These are phyloP conservation scores for Lindgomyces ingoldianus DNA, from an alignment of 495 filamentous ascomycete genomes.

Conservation along the genomic window DNA sequence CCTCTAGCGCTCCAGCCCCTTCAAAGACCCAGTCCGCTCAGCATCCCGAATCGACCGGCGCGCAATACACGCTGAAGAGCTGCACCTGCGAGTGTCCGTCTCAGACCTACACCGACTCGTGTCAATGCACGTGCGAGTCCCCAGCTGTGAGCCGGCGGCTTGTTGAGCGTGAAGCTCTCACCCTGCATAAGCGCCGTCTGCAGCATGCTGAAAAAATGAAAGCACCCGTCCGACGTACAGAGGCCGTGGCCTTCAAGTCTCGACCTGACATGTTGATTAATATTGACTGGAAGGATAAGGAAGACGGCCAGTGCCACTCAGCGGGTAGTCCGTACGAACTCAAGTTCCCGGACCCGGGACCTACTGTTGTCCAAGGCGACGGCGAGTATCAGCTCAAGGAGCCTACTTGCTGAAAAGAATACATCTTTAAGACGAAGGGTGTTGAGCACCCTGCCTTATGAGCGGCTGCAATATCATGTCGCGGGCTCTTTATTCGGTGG, in stretches of 20 bases:
- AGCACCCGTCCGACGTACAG: slow-evolving; percentile 5
- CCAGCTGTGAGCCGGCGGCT: slow-evolving; percentile 20
- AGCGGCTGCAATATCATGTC: background rate
- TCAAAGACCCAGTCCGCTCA: background rate
- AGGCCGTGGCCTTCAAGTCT: slow-evolving; percentile 7
- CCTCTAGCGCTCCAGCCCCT: background rate
- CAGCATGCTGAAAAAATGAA: slow-evolving; percentile 7
- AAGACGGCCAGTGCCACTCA: slow-evolving; percentile 7
- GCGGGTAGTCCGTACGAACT: slow-evolving; percentile 32
- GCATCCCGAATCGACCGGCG: slow-evolving; percentile 2
- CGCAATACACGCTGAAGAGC: slow-evolving; percentile 23
- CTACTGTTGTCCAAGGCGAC: slow-evolving; percentile 45
- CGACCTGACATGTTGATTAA: slow-evolving; percentile 26
- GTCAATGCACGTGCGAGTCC: slow-evolving; percentile 28
- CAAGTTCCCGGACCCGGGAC: slow-evolving; percentile 44
- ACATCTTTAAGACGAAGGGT: background rate
- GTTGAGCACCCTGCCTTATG: background rate
- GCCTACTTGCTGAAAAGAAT: slow-evolving; percentile 3
- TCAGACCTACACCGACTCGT: slow-evolving; percentile 2
- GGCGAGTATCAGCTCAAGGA: slow-evolving; percentile 33
- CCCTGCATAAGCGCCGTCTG: slow-evolving; percentile 15
- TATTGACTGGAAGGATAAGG: slow-evolving; percentile 10
- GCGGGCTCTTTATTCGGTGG: background rate
- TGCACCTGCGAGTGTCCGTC: slow-evolving; percentile 32
- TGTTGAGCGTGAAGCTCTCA: slow-evolving; percentile 29